Evolutionary conservation across 1,284 basidiomycete species (phyloP).

Genomic region (Coniferiporia sulphurascens): DNA sequence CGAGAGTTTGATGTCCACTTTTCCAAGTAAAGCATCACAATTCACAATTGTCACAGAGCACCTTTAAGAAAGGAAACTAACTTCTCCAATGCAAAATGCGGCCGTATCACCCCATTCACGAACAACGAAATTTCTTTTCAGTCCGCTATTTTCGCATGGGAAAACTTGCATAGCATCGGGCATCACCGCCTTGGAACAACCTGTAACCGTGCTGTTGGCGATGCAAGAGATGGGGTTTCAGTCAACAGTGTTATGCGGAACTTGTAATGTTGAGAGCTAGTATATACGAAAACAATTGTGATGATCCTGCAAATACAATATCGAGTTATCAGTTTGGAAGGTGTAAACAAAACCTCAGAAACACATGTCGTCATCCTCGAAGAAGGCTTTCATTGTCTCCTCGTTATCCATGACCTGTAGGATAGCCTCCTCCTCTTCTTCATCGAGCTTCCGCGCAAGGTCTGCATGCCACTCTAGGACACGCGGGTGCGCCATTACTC

Average conservation of each 20-base stretch:
- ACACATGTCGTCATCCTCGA: constrained; percentile 3
- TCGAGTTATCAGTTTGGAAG: background rate
- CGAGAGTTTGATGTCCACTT: too few species aligned
- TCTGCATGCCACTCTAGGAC: constrained; percentile 26
- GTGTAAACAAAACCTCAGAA: background rate
- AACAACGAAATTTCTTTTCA: too few species aligned
- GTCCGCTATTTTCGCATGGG: background rate
- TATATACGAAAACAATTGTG: background rate
- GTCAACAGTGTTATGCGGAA: background rate
- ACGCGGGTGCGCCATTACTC: constrained; percentile 40
- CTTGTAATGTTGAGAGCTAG: background rate
- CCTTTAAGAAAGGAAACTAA: background rate
- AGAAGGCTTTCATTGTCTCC: constrained; percentile 8
- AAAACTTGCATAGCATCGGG: background rate
- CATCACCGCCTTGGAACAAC: background rate
- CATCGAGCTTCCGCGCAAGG: constrained; percentile 7
- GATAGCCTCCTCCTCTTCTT: constrained; percentile 8
- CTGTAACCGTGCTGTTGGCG: background rate
- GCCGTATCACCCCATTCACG: too few species aligned
- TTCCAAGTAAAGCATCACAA: too few species aligned
- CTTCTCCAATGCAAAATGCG: background rate
- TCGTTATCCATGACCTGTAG: constrained; percentile 12
- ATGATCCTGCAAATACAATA: background rate
- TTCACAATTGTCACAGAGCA: background rate
- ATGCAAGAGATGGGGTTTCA: too few species aligned